Conservation (phyloP, 169 alveolate species). For the Eimeria tenella region DNA sequence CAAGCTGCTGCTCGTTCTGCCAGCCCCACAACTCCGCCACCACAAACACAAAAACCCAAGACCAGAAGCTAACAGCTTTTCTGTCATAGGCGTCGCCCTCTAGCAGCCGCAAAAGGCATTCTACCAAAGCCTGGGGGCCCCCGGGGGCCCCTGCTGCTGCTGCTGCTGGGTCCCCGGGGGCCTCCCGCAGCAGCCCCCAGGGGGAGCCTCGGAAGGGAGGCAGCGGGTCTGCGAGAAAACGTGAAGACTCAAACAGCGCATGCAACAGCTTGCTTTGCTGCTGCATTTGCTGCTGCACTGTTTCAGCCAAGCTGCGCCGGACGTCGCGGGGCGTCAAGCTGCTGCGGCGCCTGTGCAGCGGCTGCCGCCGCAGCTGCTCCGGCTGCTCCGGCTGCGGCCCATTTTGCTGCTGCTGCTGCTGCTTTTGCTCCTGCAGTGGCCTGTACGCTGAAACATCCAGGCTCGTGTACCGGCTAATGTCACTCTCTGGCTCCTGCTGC, state of each 20-base stretch:
- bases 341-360: not conserved
- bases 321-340: not conserved
- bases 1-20: conserved; percentile 44
- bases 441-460: too few species aligned
- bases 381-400: not conserved
- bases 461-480: too few species aligned
- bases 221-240: conserved; percentile 12
- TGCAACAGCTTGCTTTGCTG: conserved; percentile 26
- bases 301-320: conserved; percentile 18
- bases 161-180: not conserved
- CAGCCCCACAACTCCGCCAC: conserved; percentile 25
- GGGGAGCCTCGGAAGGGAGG: conserved; percentile 2
- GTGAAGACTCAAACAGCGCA: conserved; percentile 34
- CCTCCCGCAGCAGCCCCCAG: conserved; percentile 5
- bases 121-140: not conserved
- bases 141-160: not conserved
- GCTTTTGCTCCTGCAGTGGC: not conserved
- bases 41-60: not conserved
- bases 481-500: too few species aligned
- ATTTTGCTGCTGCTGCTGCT: not conserved
- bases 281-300: conserved; percentile 69
- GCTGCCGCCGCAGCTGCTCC: not conserved
- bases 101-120: not conserved
- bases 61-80: conserved; percentile 14
- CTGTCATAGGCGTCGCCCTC: not conserved